Evolutionary conservation across 2,329 filamentous ascomycete genomes (phyloP), one percentile per base, ranked within the genome.

Genomic region (Aspergillus luchuensis): DNA sequence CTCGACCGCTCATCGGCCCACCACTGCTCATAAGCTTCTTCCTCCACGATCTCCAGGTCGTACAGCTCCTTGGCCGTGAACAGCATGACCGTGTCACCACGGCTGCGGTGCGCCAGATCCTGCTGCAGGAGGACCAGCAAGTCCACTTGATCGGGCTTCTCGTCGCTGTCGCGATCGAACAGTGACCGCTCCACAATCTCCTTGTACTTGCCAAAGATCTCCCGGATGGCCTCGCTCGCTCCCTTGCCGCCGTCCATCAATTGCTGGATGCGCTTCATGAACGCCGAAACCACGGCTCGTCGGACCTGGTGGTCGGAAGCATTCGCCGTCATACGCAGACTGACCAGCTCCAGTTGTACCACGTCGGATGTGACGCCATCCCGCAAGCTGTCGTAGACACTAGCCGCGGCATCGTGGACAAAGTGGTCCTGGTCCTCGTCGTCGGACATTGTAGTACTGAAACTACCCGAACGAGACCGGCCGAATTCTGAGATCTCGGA

Each of bases 331-430:
- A 99, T 91, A 10, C 94, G 89, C n/a, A 98, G 83, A 50, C 92
- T 91, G 81, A 93, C 96, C 64, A 99, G 90, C 74, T 99, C 95
- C 36, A 98, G 85, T 74, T 94, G 92, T 70, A 97, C 93, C 65
- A 96, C 95, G 72, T 96, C 91, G 10, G 87, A 86, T 13, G 86
- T 85, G 53, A 87, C 81, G 21, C 88, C 89, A 62, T 87, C 85
- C 55, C 90, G 89, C 45, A 98, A 83, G 23, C 92, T 91, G 70
- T 97, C 93, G 63, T 93, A 84, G n/a, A 98, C 85, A 62, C 91
- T 94, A 65, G 88, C 84, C 3, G 94, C 91, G 25, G 94, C 94
- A 71, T 97, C 94, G 63, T 89, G 84, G 74, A 97, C 91, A 83
- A 98, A 98, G 60, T 87, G 82, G 60, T 84, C 82, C 21, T 83